Base-by-base conservation (phyloP, 805 yeast species). In the Cyberlindnera samutprakarnensis region DNA sequence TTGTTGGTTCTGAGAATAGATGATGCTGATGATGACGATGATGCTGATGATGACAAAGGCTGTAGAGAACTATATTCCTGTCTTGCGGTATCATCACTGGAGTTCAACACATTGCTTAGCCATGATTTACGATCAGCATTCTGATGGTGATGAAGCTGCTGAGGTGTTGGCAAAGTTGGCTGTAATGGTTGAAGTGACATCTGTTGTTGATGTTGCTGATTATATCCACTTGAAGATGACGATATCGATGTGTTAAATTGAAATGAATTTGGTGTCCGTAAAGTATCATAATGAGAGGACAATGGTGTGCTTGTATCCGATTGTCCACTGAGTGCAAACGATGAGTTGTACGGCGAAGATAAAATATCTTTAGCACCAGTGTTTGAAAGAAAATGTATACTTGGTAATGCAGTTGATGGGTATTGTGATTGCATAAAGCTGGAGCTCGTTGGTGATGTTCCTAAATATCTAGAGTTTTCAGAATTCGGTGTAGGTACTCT, bases 401-500 rank as follows among this genome's bases (percentile, higher is more conserved):
- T 39, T 9, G 46, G 52, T 15, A 42, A 18, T 5, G 42, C 38
- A 16, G 39, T 24, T 5, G 37, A 33, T 4, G 40, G 41, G 13
- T 31, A 29, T n/a, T 23, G 37, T 3, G 44, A 41, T 2, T 49
- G 33, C 5, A 38, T 32, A n/a, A n/a, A n/a, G n/a, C n/a, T n/a
- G n/a, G n/a, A n/a, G n/a, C n/a, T n/a, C n/a, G n/a, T n/a, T 1
- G 51, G 50, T 13, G 43, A 46, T 4, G 42, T 21, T 2, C 33
- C 27, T 18, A 44, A 47, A 16, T 38, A 38, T 2, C 22, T 32
- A 6, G 52, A 41, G 7, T 31, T 31, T 2, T 49, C 35, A 14
- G 51, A 41, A n/a, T 33, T 36, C 26, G 53, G 51, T 4, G 49
- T 42, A 9, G 45, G 51, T 2, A 33, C 45, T 2, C 42, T 39